Evolutionary conservation across 176 grass and related monocot genomes (phyloP).

Genomic region (Carex scoparia): DNA sequence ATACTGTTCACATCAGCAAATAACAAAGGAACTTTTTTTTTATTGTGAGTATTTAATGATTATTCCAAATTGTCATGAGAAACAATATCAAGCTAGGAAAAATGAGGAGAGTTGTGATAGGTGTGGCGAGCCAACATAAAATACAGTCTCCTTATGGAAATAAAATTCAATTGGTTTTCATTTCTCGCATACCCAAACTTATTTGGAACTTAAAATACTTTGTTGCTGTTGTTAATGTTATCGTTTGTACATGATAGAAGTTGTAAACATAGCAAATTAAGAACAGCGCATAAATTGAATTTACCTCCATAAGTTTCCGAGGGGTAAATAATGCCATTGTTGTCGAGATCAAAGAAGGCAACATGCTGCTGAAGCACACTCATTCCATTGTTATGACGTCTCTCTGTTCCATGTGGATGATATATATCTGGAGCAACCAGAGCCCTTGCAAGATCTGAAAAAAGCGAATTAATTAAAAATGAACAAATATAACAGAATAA

Average conservation of each 20-base stretch:
- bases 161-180: no score
- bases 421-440: slow-evolving; percentile 73
- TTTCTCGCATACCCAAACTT: no score
- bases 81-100: not conserved
- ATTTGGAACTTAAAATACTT: no score
- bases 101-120: no score
- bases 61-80: not conserved
- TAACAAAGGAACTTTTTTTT: not conserved
- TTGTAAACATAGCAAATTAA: not conserved
- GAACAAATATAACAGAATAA: not conserved
- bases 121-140: no score
- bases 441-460: slow-evolving; percentile 61
- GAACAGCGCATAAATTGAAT: not conserved
- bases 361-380: slow-evolving; percentile 93
- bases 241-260: not conserved
- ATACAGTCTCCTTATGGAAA: no score
- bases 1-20: not conserved
- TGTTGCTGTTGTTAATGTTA: no score
- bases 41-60: not conserved
- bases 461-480: not conserved
- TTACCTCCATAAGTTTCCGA: slow-evolving; percentile 74
- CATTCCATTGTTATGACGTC: slow-evolving; percentile 48
- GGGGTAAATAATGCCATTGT: slow-evolving; percentile 76
- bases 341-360: slow-evolving; percentile 77
- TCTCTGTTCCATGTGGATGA: slow-evolving; percentile 70